A percentile compares a stretch with the other conserved stretches of the same genome.
Evolutionary conservation across 176 grass and related monocot species (phyloP).

Genomic region (Eleusine coracana): DNA sequence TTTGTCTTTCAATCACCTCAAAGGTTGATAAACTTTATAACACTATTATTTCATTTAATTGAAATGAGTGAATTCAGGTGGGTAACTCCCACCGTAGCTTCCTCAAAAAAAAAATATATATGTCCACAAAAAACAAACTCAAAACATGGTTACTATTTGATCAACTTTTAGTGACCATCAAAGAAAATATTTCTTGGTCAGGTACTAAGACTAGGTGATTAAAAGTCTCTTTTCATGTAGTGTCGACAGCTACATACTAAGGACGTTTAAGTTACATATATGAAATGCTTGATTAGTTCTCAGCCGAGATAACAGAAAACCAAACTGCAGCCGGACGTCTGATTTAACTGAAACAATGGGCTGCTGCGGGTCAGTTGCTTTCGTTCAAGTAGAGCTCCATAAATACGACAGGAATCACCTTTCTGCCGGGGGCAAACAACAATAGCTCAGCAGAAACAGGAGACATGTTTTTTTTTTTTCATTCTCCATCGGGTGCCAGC

Average conservation of each 20-base stretch:
- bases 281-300: not conserved
- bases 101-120: no score
- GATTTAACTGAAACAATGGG: not conserved
- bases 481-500: not conserved
- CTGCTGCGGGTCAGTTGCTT: not conserved
- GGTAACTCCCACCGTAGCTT: no score
- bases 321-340: not conserved
- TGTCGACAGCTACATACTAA: not conserved
- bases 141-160: no score
- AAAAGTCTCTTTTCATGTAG: no score
- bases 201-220: no score
- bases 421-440: not conserved
- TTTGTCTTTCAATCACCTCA: no score
- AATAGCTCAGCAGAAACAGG: not conserved
- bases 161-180: no score
- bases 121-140: no score
- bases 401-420: conserved; percentile 4
- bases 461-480: not conserved
- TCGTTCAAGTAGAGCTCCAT: not conserved
- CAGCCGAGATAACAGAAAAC: not conserved
- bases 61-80: no score
- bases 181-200: no score
- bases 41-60: no score
- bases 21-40: no score
- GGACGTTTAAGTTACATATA: not conserved